Percentiles rank a stretch among this genome's conserved stretches.
Evolutionary conservation across 2,329 filamentous ascomycete genomes (phyloP).

Genomic region (Hymenotorrendiella dingleyae): DNA sequence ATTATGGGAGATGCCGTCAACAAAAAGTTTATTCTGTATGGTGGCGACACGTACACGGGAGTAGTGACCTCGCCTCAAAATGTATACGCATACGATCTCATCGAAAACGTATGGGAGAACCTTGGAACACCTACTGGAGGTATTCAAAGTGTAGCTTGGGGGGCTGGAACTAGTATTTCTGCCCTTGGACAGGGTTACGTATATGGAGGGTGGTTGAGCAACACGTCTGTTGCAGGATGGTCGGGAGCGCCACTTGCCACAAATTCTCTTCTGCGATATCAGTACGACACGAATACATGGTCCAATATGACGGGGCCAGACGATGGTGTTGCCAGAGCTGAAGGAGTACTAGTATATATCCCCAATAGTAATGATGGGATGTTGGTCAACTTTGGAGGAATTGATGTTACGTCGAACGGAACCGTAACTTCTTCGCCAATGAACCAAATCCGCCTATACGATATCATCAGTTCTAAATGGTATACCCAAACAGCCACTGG

Average conservation of each 20-base stretch:
- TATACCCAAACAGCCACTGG: conserved; percentile 53
- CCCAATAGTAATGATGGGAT: conserved; percentile 54
- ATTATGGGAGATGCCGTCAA: conserved; percentile 58
- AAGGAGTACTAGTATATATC: conserved; percentile 54
- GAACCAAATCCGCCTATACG: conserved; percentile 52
- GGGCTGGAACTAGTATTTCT: conserved; percentile 50
- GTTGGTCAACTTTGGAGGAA: conserved; percentile 56
- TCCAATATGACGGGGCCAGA: conserved; percentile 51
- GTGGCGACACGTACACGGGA: conserved; percentile 46
- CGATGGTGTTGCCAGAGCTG: conserved; percentile 43
- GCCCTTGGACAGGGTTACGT: conserved; percentile 53
- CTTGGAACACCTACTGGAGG: conserved; percentile 34
- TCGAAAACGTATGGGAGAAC: conserved; percentile 50
- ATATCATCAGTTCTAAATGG: conserved; percentile 54
- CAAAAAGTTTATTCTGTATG: conserved; percentile 57
- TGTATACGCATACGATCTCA: conserved; percentile 52
- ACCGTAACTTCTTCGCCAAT: conserved; percentile 40
- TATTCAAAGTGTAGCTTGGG: conserved; percentile 47
- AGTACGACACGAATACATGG: conserved; percentile 46
- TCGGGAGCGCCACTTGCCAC: conserved; percentile 41
- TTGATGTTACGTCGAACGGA: conserved; percentile 41
- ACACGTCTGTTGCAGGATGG: conserved; percentile 47
- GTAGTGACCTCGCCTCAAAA: conserved; percentile 39
- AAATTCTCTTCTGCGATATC: conserved; percentile 48
- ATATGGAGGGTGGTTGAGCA: conserved; percentile 57